phyloP scores from a whole-genome alignment of 2,329 filamentous ascomycete species.

The Pyrenochaeta sp. region DNA sequence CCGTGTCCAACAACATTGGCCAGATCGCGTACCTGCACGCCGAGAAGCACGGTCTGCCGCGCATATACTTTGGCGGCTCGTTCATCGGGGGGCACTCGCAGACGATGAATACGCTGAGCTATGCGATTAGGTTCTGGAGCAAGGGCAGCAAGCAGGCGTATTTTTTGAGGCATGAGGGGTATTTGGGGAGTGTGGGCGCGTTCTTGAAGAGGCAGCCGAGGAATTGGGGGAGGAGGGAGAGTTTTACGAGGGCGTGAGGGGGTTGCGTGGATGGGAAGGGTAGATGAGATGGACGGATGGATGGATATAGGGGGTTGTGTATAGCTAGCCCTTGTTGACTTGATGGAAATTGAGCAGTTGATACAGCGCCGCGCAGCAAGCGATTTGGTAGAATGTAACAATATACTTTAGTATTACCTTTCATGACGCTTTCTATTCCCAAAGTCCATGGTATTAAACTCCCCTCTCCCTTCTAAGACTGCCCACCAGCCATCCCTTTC shows the following conservation, averaged over 20 bases:
- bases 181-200: constrained; percentile 90
- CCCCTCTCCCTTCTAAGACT: too few relatives aligned
- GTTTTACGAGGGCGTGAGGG: constrained; percentile 56
- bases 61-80: constrained; percentile 97
- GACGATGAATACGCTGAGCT: constrained; percentile 96
- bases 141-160: constrained; percentile 94
- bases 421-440: too few relatives aligned
- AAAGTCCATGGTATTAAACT: too few relatives aligned
- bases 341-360: too few relatives aligned
- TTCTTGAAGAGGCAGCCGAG: constrained; percentile 89
- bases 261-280: not conserved
- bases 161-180: constrained; percentile 94
- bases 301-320: too few relatives aligned
- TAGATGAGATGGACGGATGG: too few relatives aligned
- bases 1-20: constrained; percentile 94
- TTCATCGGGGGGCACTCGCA: constrained; percentile 97
- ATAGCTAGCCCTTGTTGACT: too few relatives aligned
- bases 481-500: too few relatives aligned
- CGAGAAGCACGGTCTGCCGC: constrained; percentile 86
- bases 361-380: too few relatives aligned
- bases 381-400: too few relatives aligned
- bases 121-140: constrained; percentile 97
- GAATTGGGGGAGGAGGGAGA: constrained; percentile 88
- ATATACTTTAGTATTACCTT: too few relatives aligned
- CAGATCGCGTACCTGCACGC: constrained; percentile 98